Conservation (phyloP, 495 filamentous ascomycete genomes). For the Tirmania nivea region DNA sequence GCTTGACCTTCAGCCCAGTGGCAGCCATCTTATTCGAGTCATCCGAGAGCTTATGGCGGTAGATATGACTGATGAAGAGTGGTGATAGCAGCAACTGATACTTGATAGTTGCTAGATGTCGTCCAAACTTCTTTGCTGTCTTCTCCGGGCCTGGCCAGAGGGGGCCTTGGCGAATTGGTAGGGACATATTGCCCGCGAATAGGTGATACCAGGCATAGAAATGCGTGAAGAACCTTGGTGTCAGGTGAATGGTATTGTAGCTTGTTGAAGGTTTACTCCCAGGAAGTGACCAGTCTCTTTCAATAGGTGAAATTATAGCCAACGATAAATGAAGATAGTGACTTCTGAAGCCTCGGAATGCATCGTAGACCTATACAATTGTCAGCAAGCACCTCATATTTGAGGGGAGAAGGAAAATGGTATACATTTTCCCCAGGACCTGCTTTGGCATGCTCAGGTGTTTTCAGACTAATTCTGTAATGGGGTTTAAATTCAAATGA, state of each 20-base stretch:
- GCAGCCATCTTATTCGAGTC: slow-evolving; percentile 71
- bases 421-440: slow-evolving; percentile 24
- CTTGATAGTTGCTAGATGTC: slow-evolving; percentile 91
- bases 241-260: slow-evolving; percentile 88
- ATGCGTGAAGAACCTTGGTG: slow-evolving; percentile 88
- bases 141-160: slow-evolving; percentile 84
- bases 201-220: slow-evolving; percentile 97
- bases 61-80: slow-evolving; percentile 84
- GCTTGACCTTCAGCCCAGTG: slow-evolving; percentile 77
- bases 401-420: neutral
- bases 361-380: slow-evolving; percentile 48
- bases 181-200: slow-evolving; percentile 83
- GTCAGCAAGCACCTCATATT: slow-evolving; percentile 9
- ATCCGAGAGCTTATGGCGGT: slow-evolving; percentile 92
- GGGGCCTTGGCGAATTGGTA: slow-evolving; percentile 76
- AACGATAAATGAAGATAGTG: slow-evolving; percentile 88
- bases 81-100: slow-evolving; percentile 86
- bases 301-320: slow-evolving; percentile 61
- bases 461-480: slow-evolving; percentile 71
- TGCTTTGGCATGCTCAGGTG: slow-evolving; percentile 47
- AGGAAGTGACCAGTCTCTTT: slow-evolving; percentile 55
- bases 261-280: slow-evolving; percentile 53
- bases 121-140: slow-evolving; percentile 93
- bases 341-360: slow-evolving; percentile 81
- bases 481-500: slow-evolving; percentile 80